Conservation (phyloP, 1,139 yeast genomes). For the Scheffersomyces lignicola region DNA sequence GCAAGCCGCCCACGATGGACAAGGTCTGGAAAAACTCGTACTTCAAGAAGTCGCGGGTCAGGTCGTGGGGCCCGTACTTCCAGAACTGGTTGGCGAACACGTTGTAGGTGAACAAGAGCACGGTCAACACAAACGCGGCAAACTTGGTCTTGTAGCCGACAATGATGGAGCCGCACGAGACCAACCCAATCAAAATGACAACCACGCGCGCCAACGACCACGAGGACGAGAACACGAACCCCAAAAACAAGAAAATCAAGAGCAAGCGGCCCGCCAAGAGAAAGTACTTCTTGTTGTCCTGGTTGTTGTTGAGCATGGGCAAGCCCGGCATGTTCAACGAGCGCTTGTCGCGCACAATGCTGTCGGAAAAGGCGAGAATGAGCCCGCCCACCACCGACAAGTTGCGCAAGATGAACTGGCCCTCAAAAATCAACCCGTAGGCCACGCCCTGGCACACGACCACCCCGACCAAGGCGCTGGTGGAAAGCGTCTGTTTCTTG, state of each 20-base stretch:
- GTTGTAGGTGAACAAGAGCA: constrained; percentile 75
- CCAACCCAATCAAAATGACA: constrained; percentile 69
- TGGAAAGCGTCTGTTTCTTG: constrained; percentile 70
- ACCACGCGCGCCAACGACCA: constrained; percentile 70
- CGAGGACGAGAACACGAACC: constrained; percentile 76
- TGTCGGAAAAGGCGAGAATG: constrained; percentile 83
- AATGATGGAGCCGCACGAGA: constrained; percentile 76
- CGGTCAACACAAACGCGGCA: constrained; percentile 78
- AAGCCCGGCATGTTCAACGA: constrained; percentile 80
- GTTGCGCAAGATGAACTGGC: constrained; percentile 80
- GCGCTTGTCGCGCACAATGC: constrained; percentile 79
- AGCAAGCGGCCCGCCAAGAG: constrained; percentile 87
- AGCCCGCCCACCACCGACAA: constrained; percentile 92
- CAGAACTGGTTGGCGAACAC: constrained; percentile 86
- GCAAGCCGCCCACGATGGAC: constrained; percentile 91
- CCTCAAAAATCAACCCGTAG: constrained; percentile 84
- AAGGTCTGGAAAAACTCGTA: constrained; percentile 95
- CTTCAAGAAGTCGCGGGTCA: constrained; percentile 85
- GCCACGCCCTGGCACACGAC: constrained; percentile 84
- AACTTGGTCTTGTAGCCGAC: constrained; percentile 93
- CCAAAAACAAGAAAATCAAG: constrained; percentile 80
- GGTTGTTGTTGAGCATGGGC: constrained; percentile 81
- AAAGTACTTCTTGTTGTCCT: constrained; percentile 82
- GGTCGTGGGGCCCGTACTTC: constrained; percentile 67
- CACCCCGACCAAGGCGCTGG: constrained; percentile 68